A percentile compares a stretch with the other conserved stretches of the same genome.
phyloP scores from a whole-genome alignment of 371 early-diverging fungal species.

The Syncephalastrum racemosum region DNA sequence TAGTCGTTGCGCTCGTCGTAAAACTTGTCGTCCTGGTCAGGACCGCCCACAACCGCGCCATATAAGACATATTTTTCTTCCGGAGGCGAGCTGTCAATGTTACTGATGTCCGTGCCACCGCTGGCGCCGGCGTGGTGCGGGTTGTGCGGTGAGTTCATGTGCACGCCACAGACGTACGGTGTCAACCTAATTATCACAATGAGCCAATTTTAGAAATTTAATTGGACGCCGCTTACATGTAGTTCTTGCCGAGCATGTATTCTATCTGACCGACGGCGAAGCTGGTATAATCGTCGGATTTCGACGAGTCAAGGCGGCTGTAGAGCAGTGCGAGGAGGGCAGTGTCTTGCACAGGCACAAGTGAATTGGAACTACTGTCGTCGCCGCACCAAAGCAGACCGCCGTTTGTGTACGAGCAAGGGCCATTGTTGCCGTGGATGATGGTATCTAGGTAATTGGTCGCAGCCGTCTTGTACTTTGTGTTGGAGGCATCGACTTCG shows the following conservation, averaged over 20 bases:
- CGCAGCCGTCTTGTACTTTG: constrained; percentile 41
- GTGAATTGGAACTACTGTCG: constrained; percentile 46
- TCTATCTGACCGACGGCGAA: constrained; percentile 55
- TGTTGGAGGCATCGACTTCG: constrained; percentile 33
- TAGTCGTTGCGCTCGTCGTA: constrained; percentile 55
- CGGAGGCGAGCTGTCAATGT: constrained; percentile 43
- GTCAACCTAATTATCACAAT: constrained; percentile 27
- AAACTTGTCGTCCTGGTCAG: constrained; percentile 54
- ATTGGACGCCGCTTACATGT: constrained; percentile 23
- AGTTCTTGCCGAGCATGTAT: constrained; percentile 62
- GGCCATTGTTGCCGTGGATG: constrained; percentile 24
- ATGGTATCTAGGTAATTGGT: constrained; percentile 33
- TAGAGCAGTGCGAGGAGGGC: constrained; percentile 44
- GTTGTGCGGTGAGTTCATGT: constrained; percentile 60
- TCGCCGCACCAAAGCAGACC: constrained; percentile 59
- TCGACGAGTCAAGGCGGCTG: constrained; percentile 25
- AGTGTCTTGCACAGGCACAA: constrained; percentile 48
- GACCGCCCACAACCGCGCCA: constrained; percentile 67
- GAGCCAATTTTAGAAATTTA: neutral
- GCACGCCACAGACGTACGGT: constrained; percentile 64
- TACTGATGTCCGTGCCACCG: constrained; percentile 49
- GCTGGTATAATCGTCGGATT: constrained; percentile 29
- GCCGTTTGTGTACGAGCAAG: constrained; percentile 50
- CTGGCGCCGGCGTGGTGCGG: constrained; percentile 67
- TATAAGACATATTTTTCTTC: constrained; percentile 43